A percentile compares a stretch with the other conserved stretches of the same genome.
phyloP scores from a whole-genome alignment of 2,329 filamentous ascomycete genomes.

The Alternaria sp. region DNA sequence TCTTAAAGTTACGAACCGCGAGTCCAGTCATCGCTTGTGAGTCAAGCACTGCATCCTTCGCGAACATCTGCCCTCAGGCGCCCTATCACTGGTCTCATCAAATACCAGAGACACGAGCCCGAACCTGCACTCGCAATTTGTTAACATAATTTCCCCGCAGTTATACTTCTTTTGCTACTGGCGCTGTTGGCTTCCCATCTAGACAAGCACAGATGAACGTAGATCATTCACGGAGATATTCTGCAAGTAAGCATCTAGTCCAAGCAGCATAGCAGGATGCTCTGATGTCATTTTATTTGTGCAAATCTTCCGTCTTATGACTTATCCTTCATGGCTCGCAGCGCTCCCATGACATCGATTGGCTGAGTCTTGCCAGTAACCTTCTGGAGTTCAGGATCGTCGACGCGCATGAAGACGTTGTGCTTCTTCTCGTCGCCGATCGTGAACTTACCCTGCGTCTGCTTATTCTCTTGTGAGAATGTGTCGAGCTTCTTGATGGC shows the following conservation, averaged over 20 bases:
- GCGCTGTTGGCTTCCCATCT: background rate
- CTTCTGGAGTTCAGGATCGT: slow-evolving; percentile 86
- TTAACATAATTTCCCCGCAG: background rate
- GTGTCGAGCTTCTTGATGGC: slow-evolving; percentile 74
- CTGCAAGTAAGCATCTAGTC: background rate
- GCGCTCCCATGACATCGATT: slow-evolving; percentile 80
- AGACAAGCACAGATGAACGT: background rate
- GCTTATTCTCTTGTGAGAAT: slow-evolving; percentile 78
- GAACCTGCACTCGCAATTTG: background rate
- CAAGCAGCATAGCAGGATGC: background rate
- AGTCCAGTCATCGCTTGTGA: background rate
- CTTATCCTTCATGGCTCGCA: slow-evolving; percentile 88
- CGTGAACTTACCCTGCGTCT: slow-evolving; percentile 95
- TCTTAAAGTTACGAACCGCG: background rate
- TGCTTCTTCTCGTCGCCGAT: slow-evolving; percentile 97
- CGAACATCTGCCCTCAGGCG: background rate
- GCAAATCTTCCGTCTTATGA: slow-evolving; percentile 21
- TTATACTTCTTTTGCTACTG: background rate
- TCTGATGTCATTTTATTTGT: background rate
- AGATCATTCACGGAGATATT: background rate
- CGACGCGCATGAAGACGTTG: slow-evolving; percentile 94
- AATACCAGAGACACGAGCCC: background rate
- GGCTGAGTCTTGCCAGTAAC: slow-evolving; percentile 81
- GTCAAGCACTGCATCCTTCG: background rate
- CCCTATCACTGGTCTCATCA: background rate